Evolutionary conservation across 2,329 filamentous ascomycete species (phyloP).

Genomic region (Fusarium mexicanum): DNA sequence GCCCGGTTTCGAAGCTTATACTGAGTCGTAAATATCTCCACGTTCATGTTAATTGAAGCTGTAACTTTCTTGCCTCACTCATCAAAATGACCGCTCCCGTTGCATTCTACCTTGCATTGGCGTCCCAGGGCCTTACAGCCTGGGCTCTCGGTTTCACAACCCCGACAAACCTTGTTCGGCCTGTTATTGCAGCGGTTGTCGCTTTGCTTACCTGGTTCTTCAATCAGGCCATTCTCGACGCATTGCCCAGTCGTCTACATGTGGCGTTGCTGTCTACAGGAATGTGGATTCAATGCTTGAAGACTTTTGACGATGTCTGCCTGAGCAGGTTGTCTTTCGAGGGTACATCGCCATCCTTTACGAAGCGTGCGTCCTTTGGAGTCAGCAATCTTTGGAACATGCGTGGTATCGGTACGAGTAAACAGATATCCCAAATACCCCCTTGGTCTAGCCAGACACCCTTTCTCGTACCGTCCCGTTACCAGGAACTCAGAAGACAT

Average conservation of each 20-base stretch:
- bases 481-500: conserved; percentile 13
- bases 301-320: conserved; percentile 27
- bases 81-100: conserved; percentile 3
- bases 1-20: not conserved
- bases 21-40: not conserved
- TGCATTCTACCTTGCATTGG: conserved; percentile 4
- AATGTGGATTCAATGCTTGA: conserved; percentile 36
- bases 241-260: conserved; percentile 17
- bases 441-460: not conserved
- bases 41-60: not conserved
- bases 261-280: conserved; percentile 27
- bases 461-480: conserved; percentile 6
- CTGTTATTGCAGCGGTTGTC: not conserved
- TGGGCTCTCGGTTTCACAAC: conserved; percentile 12
- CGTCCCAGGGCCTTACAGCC: conserved; percentile 11
- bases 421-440: conserved; percentile 7
- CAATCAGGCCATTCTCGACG: conserved; percentile 7
- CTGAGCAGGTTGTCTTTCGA: conserved; percentile 12
- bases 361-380: conserved; percentile 1
- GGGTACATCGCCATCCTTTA: not conserved
- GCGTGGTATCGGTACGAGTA: conserved; percentile 20
- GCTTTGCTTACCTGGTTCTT: conserved; percentile 19
- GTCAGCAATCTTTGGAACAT: conserved; percentile 30
- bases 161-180: not conserved
- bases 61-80: not conserved